phyloP scores from a whole-genome alignment of 768 basidiomycete genomes.

The Holtermannia corniformis region DNA sequence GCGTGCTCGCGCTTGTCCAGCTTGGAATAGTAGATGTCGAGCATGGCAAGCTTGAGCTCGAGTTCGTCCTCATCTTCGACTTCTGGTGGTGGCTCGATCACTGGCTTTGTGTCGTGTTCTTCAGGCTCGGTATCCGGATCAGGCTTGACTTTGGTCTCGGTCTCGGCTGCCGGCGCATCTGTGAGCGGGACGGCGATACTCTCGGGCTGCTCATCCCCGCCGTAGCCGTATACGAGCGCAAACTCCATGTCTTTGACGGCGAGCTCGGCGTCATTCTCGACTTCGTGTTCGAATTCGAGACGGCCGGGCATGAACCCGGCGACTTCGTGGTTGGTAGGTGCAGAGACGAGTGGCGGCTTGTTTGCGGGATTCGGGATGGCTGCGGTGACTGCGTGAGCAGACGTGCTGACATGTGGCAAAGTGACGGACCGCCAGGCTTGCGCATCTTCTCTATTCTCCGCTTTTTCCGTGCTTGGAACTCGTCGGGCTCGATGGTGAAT shows the following conservation, averaged over 20 bases:
- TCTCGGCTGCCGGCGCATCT: slow-evolving; percentile 42
- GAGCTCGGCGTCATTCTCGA: slow-evolving; percentile 94
- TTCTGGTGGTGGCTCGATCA: slow-evolving; percentile 32
- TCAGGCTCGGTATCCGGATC: slow-evolving; percentile 7
- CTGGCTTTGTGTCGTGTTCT: slow-evolving; percentile 19
- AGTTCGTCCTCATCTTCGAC: slow-evolving; percentile 76
- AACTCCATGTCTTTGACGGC: slow-evolving; percentile 93
- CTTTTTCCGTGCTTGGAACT: slow-evolving; percentile 83
- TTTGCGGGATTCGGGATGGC: slow-evolving; percentile 38
- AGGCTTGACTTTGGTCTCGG: slow-evolving; percentile 11
- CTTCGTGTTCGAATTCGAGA: slow-evolving; percentile 95
- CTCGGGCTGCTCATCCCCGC: slow-evolving; percentile 63
- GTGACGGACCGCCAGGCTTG: slow-evolving; percentile 34
- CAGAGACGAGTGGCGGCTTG: slow-evolving; percentile 73
- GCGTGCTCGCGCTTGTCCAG: slow-evolving; percentile 73
- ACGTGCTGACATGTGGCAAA: slow-evolving; percentile 45
- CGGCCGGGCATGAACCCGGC: slow-evolving; percentile 88
- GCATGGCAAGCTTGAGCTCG: slow-evolving; percentile 72
- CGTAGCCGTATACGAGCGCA: slow-evolving; percentile 73
- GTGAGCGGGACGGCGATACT: slow-evolving; percentile 29
- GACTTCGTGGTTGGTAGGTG: slow-evolving; percentile 79
- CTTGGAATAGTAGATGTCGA: slow-evolving; percentile 85
- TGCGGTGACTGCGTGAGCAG: background rate
- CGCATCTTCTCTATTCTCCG: slow-evolving; percentile 71
- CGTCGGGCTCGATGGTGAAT: slow-evolving; percentile 63